Base-by-base conservation (phyloP, 78 protist species). In the Polysphondylium violaceum region DNA sequence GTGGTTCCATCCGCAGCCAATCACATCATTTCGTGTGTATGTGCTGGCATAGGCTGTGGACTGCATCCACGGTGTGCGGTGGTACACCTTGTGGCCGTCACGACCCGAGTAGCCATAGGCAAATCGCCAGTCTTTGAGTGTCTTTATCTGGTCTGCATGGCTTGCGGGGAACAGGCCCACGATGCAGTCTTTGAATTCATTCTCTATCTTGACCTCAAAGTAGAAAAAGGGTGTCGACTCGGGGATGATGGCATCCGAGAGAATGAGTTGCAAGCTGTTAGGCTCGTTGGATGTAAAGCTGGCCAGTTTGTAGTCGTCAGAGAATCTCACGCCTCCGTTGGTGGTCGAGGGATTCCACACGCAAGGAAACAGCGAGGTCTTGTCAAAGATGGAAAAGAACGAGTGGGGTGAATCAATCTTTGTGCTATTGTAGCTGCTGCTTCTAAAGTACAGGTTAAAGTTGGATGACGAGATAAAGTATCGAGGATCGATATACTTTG, bases 1-100 rank as follows among this genome's bases (percentile, higher is more conserved):
- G 19, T 60, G 63, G 25, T 92, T 74, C 86, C 65, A 77, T 1
- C 91, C 91, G 67, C 95, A 92, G 9, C 95, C 95, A 58, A 92
- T 29, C 1, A 92, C 38, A 85, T 92, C 95, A 44, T 72, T 68
- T 35, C 81, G 51, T 8, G 83, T 29, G 53, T 74, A 92, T 58
- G 77, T 3, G 6, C 23, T 38, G 8, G 87, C 86, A 38, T 74
- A 92, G 29, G 43, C 14, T 33, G 72, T 51, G 2, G 77, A 59
- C 14, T 60, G 65, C 25, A 1, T 40, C 8, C 74, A 55, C 0
- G 50, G 11, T 3, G 59, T 33, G 5, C 93, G 64, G 43, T 74
- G 65, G 43, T 76, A 87, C 2, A 67, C 55, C 44, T 87, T 75
- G 41, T 87, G 74, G n/a, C 86, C 86, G 43, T 87, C 77, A 2